Evolutionary conservation across 768 basidiomycete species (phyloP).

Genomic region (Agaricus sinodeliciosus): DNA sequence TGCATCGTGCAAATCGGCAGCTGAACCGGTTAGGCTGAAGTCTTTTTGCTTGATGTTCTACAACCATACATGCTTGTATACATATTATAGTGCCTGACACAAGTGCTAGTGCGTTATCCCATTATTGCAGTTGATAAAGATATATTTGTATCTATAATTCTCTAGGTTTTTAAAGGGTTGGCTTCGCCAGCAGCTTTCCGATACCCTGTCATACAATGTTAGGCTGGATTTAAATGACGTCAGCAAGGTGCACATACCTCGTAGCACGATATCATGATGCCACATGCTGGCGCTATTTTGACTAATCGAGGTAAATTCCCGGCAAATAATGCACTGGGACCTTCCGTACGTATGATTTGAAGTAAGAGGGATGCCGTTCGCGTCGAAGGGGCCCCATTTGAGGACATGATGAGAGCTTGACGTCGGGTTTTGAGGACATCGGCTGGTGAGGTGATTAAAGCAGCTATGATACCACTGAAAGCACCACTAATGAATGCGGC

Average conservation of each 20-base stretch:
- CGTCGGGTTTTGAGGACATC: conserved; percentile 95
- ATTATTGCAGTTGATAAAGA: conserved; percentile 10
- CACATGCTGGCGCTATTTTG: conserved; percentile 97
- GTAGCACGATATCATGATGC: conserved; percentile 95
- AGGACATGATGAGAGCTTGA: conserved; percentile 74
- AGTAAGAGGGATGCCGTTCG: conserved; percentile 59
- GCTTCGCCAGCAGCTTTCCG: conserved; percentile 43
- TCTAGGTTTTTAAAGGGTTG: conserved; percentile 22
- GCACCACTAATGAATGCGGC: conserved; percentile 90
- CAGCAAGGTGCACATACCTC: conserved; percentile 50
- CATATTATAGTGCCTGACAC: not conserved
- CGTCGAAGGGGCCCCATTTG: conserved; percentile 32
- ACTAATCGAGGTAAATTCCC: conserved; percentile 84
- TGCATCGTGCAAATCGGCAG: conserved; percentile 75
- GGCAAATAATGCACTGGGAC: conserved; percentile 69
- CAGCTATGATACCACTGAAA: conserved; percentile 78
- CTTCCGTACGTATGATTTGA: conserved; percentile 75
- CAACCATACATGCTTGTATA: not conserved
- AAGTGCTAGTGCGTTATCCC: conserved; percentile 7
- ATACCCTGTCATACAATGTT: conserved; percentile 39
- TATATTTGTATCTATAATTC: conserved; percentile 19
- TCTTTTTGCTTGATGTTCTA: not conserved
- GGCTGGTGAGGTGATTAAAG: conserved; percentile 88
- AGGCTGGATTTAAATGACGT: conserved; percentile 8
- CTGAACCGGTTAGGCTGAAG: conserved; percentile 66